Conservation (phyloP, 2,329 filamentous ascomycete genomes). For the Botryosphaeria agaves region DNA sequence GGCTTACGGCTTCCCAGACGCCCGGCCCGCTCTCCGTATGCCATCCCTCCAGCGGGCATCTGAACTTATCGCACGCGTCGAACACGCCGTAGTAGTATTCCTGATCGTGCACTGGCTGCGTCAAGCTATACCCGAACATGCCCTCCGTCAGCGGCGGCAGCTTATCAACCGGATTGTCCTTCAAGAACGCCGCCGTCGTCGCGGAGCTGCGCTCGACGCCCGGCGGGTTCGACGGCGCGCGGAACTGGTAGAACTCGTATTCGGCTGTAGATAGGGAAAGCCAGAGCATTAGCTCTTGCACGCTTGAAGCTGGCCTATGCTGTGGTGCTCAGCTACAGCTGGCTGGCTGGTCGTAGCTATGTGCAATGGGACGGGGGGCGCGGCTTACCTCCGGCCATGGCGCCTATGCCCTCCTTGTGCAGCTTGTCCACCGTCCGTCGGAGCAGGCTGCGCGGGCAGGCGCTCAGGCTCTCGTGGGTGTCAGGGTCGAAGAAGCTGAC, state of each 20-base stretch:
- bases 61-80: slow-evolving; percentile 60
- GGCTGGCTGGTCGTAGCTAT: background rate
- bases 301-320: background rate
- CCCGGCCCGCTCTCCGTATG: slow-evolving; percentile 89
- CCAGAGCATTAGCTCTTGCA: slow-evolving; percentile 8
- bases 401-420: slow-evolving; percentile 50
- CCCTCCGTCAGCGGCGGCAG: slow-evolving; percentile 73
- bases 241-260: slow-evolving; percentile 91
- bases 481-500: slow-evolving; percentile 74
- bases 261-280: slow-evolving; percentile 42
- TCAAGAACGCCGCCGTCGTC: slow-evolving; percentile 57
- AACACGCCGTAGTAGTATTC: slow-evolving; percentile 86
- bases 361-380: slow-evolving; percentile 4
- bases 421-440: slow-evolving; percentile 51
- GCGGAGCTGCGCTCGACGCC: slow-evolving; percentile 40
- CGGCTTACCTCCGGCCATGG: slow-evolving; percentile 70
- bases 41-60: slow-evolving; percentile 80
- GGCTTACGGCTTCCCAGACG: slow-evolving; percentile 71
- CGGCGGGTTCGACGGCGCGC: slow-evolving; percentile 36
- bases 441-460: slow-evolving; percentile 64
- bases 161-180: slow-evolving; percentile 52
- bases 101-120: slow-evolving; percentile 72
- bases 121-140: slow-evolving; percentile 92
- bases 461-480: slow-evolving; percentile 50
- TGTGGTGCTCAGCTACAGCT: background rate